Conservation (phyloP, 1,139 yeast genomes). For the Debaryomyces coudertii region DNA sequence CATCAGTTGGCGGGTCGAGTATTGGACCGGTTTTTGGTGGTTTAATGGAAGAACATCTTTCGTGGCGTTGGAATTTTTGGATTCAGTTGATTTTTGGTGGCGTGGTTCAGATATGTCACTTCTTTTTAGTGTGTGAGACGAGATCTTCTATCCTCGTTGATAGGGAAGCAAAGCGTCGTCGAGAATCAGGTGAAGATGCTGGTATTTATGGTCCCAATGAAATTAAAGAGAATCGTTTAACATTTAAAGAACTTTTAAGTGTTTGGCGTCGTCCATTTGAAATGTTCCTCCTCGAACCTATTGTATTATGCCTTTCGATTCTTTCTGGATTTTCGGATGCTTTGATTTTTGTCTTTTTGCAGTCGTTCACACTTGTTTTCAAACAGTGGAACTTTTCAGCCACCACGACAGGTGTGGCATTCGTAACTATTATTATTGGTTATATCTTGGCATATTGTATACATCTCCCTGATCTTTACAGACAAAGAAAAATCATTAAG, state of each 20-base stretch:
- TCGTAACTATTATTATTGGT: conserved; percentile 34
- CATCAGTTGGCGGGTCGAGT: conserved; percentile 40
- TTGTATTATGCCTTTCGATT: conserved; percentile 38
- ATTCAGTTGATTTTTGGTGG: conserved; percentile 40
- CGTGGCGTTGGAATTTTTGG: conserved; percentile 42
- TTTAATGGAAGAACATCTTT: conserved; percentile 27
- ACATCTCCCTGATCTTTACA: conserved; percentile 27
- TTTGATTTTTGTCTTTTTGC: conserved; percentile 41
- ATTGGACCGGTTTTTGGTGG: conserved; percentile 43
- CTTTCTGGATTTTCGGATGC: conserved; percentile 44
- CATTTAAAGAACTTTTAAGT: conserved; percentile 23
- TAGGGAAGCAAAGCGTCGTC: conserved; percentile 34
- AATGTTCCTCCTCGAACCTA: conserved; percentile 38
- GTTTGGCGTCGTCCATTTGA: conserved; percentile 39
- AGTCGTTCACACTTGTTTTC: conserved; percentile 36
- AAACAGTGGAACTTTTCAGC: conserved; percentile 29
- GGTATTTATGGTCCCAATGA: conserved; percentile 35
- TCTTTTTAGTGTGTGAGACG: conserved; percentile 35
- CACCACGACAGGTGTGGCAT: conserved; percentile 32
- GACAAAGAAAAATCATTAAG: conserved; percentile 22
- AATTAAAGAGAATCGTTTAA: conserved; percentile 18
- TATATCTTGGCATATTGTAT: conserved; percentile 32
- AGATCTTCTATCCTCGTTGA: conserved; percentile 33
- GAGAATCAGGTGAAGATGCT: conserved; percentile 28
- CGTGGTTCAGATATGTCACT: conserved; percentile 29